Base-by-base conservation (phyloP, 805 yeast species). In the Kurtzmaniella cleridarum region DNA sequence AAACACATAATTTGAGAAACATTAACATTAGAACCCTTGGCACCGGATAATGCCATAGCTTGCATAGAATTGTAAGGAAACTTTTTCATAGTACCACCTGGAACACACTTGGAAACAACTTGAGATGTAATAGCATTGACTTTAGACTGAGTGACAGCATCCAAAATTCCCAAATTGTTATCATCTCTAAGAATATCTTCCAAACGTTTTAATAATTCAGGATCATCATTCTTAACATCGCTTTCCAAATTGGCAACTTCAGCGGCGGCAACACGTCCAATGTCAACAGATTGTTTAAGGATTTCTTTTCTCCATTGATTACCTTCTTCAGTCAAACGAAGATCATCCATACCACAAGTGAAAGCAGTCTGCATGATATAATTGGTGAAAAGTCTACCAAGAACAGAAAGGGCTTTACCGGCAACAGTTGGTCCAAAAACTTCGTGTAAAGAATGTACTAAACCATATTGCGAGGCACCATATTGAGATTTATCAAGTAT, bases 321-420 rank as follows among this genome's bases (percentile, higher is more conserved):
- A 58, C 99, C 99, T 51, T 87, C 95, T 3, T 63, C 77, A 16
- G 98, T 93, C 50, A 95, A 75, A 59, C 95, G 79, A 62, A 93
- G 73, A 69, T 93, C 99, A 61, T 93, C 99, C 98, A 93, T 95
- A 76, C 99, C 98, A 81, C 99, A 93, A 6, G 98, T 93, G 59
- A 93, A 86, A 1, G 96, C 98, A 41, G 87, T 84, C 69, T 79
- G 75, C 77, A 84, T 90, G 55, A 84, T 89, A 62, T 88, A 93
- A 62, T 86, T 88, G 16, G 99, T 95, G 68, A 95, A 91, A 40
- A 93, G 72, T 54, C 98, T 77, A 47, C 98, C 98, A 44, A 93
- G 73, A n/a, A 91, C 95, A 36, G 95, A 84, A 35, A 93, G 70
- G 5, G 93, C 76, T 56, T 85, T 83, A 43, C 97, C 96, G 15